Evolutionary conservation across 495 filamentous ascomycete genomes (phyloP).

Genomic region (Staphylotrichum longicolle): DNA sequence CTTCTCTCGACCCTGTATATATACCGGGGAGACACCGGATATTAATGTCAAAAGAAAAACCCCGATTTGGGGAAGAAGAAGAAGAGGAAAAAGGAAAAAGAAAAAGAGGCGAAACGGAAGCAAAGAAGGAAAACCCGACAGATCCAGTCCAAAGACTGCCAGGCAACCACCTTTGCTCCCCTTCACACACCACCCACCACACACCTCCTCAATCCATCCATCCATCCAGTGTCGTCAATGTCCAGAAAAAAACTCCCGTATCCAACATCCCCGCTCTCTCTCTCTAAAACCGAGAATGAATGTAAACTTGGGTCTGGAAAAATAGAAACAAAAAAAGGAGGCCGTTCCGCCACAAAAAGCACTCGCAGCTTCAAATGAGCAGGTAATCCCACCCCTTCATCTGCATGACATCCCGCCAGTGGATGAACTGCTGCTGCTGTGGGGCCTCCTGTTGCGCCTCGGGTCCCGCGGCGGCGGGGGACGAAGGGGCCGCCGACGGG

Average conservation of each 20-base stretch:
- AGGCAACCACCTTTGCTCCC: background rate
- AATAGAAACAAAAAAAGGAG: slow-evolving; percentile 13
- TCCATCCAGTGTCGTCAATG: slow-evolving; percentile 20
- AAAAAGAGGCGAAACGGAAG: slow-evolving; percentile 14
- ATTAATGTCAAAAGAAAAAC: slow-evolving; percentile 12
- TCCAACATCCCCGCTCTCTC: slow-evolving; percentile 8
- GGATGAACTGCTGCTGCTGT: slow-evolving; percentile 58
- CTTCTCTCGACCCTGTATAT: slow-evolving; percentile 20
- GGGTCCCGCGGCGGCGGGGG: slow-evolving; percentile 40
- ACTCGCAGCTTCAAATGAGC: slow-evolving; percentile 61
- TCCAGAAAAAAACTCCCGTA: slow-evolving; percentile 3
- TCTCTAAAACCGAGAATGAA: slow-evolving; percentile 7
- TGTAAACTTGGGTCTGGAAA: background rate
- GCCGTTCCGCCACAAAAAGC: slow-evolving; percentile 26
- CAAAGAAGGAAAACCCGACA: slow-evolving; percentile 2
- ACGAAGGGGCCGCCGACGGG: slow-evolving; percentile 27
- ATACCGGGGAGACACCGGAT: slow-evolving; percentile 18
- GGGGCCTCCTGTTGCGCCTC: slow-evolving; percentile 37
- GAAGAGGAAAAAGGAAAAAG: slow-evolving; percentile 22
- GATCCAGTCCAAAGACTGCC: slow-evolving; percentile 22
- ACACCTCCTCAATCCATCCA: background rate
- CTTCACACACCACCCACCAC: slow-evolving; percentile 3
- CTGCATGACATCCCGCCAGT: slow-evolving; percentile 95
- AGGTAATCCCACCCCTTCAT: slow-evolving; percentile 90
- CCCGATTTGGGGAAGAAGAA: background rate